These are phyloP conservation scores for Picea sitchensis DNA, from an alignment of 75 land plant species.

Conservation along the genomic window DNA sequence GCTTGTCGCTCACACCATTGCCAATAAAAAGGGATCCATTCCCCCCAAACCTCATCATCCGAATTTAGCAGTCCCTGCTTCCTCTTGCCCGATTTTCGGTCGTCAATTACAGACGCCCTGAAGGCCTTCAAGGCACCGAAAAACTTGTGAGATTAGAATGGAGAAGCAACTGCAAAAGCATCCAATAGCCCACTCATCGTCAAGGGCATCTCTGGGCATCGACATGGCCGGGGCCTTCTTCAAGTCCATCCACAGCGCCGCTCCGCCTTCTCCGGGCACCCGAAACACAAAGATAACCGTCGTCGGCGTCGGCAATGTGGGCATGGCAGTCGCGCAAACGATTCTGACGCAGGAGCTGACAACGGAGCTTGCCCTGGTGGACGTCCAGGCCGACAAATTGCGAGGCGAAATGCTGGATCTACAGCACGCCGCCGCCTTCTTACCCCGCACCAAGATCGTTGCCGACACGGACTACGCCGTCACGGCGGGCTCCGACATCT, in stretches of 20 bases:
- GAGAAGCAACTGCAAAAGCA: too few species aligned
- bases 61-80: too few species aligned
- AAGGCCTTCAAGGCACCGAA: too few species aligned
- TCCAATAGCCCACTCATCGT: conserved; percentile 13
- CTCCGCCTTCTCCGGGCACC: conserved; percentile 30
- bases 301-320: conserved; percentile 90
- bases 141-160: too few species aligned
- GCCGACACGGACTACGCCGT: conserved; percentile 66
- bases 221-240: conserved; percentile 36
- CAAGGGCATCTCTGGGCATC: conserved; percentile 21
- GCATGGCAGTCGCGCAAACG: conserved; percentile 93
- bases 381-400: conserved; percentile 67
- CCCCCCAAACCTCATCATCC: too few species aligned
- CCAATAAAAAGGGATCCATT: too few species aligned
- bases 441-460: conserved; percentile 61
- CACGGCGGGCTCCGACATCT: conserved; percentile 70
- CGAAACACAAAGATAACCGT: conserved; percentile 64
- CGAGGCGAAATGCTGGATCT: conserved; percentile 94
- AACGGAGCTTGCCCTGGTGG: conserved; percentile 79
- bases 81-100: too few species aligned
- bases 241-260: conserved; percentile 35
- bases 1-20: too few species aligned
- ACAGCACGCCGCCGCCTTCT: conserved; percentile 87
- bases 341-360: conserved; percentile 76
- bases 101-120: too few species aligned